Evolutionary conservation across 2,329 filamentous ascomycete genomes (phyloP).

Genomic region (Helotiales sp.): DNA sequence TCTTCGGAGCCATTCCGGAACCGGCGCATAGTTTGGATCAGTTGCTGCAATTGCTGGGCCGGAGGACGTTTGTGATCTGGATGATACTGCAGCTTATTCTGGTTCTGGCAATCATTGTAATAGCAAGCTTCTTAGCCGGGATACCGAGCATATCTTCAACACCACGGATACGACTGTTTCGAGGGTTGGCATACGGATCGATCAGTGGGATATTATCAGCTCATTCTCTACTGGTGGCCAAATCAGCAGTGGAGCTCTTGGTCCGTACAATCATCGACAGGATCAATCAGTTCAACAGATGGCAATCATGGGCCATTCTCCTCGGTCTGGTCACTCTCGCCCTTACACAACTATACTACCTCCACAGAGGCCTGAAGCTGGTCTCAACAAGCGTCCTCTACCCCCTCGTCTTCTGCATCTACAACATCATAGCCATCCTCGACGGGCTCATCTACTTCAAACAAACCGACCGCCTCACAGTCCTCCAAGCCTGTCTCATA

Average conservation of each 20-base stretch:
- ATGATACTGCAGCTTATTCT: constrained; percentile 80
- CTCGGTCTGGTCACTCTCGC: constrained; percentile 80
- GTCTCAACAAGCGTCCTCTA: constrained; percentile 96
- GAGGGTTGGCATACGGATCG: constrained; percentile 86
- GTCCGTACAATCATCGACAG: constrained; percentile 85
- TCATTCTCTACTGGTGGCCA: constrained; percentile 90
- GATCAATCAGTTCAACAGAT: constrained; percentile 91
- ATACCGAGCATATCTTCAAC: constrained; percentile 61
- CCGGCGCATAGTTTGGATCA: constrained; percentile 88
- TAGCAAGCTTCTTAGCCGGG: constrained; percentile 60
- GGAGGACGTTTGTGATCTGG: constrained; percentile 83
- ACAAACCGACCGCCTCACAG: constrained; percentile 79
- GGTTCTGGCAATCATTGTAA: constrained; percentile 69
- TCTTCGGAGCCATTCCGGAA: constrained; percentile 92
- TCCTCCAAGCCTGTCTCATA: constrained; percentile 79
- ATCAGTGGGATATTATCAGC: constrained; percentile 93
- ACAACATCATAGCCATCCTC: constrained; percentile 98
- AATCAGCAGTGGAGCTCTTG: constrained; percentile 93
- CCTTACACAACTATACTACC: constrained; percentile 90
- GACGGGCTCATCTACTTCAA: constrained; percentile 97
- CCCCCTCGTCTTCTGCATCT: constrained; percentile 96
- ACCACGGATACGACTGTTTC: constrained; percentile 72
- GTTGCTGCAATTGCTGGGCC: constrained; percentile 74
- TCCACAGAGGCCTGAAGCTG: constrained; percentile 90
- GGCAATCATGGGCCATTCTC: constrained; percentile 93